Conservation (phyloP, 2,329 filamentous ascomycete genomes). For the Colletotrichum theobromicola region DNA sequence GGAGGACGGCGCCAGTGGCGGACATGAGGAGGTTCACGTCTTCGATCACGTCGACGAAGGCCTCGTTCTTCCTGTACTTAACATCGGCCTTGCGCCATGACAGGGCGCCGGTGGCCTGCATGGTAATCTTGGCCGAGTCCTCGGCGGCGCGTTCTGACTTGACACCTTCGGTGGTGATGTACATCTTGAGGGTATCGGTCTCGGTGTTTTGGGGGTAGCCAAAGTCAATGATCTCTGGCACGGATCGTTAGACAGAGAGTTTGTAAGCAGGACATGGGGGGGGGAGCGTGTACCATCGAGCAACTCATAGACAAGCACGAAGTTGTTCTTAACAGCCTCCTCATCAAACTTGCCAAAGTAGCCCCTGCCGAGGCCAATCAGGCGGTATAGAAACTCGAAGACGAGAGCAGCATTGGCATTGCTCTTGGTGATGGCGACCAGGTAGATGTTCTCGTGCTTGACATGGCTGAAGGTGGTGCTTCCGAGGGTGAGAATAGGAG, state of each 20-base stretch:
- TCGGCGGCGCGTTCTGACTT: slow-evolving; percentile 87
- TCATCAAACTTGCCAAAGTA: slow-evolving; percentile 99
- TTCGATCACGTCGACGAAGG: slow-evolving; percentile 98
- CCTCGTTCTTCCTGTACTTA: slow-evolving; percentile 99
- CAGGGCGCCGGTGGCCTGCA: slow-evolving; percentile 96
- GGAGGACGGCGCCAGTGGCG: slow-evolving; percentile 91
- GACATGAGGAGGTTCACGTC: slow-evolving; percentile 99
- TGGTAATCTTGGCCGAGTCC: slow-evolving; percentile 97
- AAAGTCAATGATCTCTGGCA: slow-evolving; percentile 93
- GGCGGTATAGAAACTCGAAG: slow-evolving; percentile 95
- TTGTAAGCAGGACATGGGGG: not conserved
- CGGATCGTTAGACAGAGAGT: not conserved
- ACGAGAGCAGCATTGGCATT: slow-evolving; percentile 98
- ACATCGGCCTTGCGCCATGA: slow-evolving; percentile 98
- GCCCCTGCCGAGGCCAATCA: slow-evolving; percentile 87
- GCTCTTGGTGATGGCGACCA: slow-evolving; percentile 97
- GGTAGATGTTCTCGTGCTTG: slow-evolving; percentile 98
- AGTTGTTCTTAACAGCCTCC: slow-evolving; percentile 99
- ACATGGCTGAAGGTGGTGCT: slow-evolving; percentile 99
- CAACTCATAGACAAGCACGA: slow-evolving; percentile 97
- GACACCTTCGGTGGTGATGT: slow-evolving; percentile 98
- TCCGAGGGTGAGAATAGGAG: slow-evolving; percentile 94
- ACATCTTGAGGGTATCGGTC: slow-evolving; percentile 99
- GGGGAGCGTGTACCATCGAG: slow-evolving; percentile 73
- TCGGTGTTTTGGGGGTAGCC: slow-evolving; percentile 99